Conservation (phyloP, 345 rosid genomes). For the Melaleuca alternifolia region DNA sequence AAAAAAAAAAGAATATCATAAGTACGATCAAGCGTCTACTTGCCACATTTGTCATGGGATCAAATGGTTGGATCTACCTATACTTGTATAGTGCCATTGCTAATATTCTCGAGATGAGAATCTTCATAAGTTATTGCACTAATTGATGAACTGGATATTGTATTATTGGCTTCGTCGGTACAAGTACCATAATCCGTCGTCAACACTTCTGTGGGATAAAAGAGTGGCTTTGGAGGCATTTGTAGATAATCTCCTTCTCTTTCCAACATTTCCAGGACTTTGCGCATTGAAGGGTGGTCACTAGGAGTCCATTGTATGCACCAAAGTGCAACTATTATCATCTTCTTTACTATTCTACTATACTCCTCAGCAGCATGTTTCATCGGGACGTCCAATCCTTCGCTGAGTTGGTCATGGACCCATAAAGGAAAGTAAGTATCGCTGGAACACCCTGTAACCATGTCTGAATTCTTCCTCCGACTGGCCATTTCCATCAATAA, state of each 20-base stretch:
- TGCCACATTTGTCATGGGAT: not conserved
- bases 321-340: not conserved
- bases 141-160: not conserved
- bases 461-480: not conserved
- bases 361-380: not conserved
- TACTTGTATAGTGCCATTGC: accelerated
- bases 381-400: accelerated
- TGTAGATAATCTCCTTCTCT: not conserved
- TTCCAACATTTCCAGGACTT: not conserved
- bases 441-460: not conserved
- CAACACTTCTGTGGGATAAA: not conserved
- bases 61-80: not conserved
- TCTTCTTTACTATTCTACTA: not conserved
- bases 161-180: accelerated
- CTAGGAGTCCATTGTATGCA: not conserved
- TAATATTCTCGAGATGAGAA: not conserved
- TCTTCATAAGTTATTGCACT: not conserved
- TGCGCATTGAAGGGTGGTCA: not conserved
- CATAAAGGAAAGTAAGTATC: not conserved
- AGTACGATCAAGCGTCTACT: accelerated
- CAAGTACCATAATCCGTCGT: not conserved
- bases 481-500: not conserved
- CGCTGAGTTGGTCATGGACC: not conserved
- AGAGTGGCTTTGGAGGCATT: not conserved
- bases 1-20: too few species aligned